These are phyloP conservation scores for Candida ponderosae DNA, from an alignment of 805 yeast species.

Conservation along the genomic window DNA sequence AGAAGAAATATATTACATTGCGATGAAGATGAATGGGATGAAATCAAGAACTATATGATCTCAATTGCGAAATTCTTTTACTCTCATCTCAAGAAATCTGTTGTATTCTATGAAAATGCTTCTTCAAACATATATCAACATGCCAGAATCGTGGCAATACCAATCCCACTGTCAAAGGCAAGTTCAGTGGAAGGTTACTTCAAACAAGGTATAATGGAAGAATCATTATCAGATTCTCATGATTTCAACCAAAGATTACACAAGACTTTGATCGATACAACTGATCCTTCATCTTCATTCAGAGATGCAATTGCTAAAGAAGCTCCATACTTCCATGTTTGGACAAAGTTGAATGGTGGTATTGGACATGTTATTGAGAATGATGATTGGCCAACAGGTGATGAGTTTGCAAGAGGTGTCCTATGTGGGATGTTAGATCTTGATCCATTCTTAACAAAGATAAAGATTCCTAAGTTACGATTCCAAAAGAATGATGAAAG, in stretches of 20 bases:
- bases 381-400: slow-evolving; percentile 37
- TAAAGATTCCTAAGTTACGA: slow-evolving; percentile 19
- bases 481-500: slow-evolving; percentile 12
- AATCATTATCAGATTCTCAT: slow-evolving; percentile 16
- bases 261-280: slow-evolving; percentile 30
- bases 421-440: slow-evolving; percentile 36
- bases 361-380: slow-evolving; percentile 43
- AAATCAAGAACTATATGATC: slow-evolving; percentile 34
- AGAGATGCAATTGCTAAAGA: slow-evolving; percentile 33
- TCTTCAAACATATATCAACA: slow-evolving; percentile 27
- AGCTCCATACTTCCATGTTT: slow-evolving; percentile 43
- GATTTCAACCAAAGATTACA: slow-evolving; percentile 31
- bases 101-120: slow-evolving; percentile 39
- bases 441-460: slow-evolving; percentile 25
- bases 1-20: slow-evolving; percentile 30
- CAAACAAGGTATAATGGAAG: slow-evolving; percentile 29
- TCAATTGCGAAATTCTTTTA: slow-evolving; percentile 32
- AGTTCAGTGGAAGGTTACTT: slow-evolving; percentile 32
- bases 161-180: slow-evolving; percentile 25
- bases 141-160: slow-evolving; percentile 35
- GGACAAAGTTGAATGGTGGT: slow-evolving; percentile 41
- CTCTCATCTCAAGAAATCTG: slow-evolving; percentile 22
- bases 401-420: slow-evolving; percentile 35
- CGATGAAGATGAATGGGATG: slow-evolving; percentile 35
- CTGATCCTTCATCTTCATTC: slow-evolving; percentile 18